Evolutionary conservation across 257 asterid genomes (phyloP), one percentile per base, ranked within the genome.

Genomic region (Capsicum baccatum): DNA sequence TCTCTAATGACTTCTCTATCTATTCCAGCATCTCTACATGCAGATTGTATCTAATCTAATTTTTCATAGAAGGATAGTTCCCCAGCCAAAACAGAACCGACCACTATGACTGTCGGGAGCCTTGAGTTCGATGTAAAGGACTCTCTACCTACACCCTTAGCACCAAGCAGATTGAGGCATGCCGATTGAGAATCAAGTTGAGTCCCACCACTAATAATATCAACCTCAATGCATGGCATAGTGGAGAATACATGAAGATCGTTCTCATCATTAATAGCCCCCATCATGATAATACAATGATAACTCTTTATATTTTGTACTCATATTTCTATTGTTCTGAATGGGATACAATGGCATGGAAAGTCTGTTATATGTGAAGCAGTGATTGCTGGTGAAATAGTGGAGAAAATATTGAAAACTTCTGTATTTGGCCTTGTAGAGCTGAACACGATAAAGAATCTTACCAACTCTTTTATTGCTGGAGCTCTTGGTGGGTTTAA

Each of bases 271-370:
- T 94, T 94, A 60, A 94, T 87, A 39, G 98, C 90, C 89, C 94
- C 99, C 99, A 95, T 95, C 99, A 95, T 95, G n/a, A 98, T 94
- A 80, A 94, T 95, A 85, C 99, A 94, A 89, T 95, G 99, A 81
- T 97, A 94, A 68, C 99, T 95, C 83, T 95, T 98, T 0, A 95
- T 87, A 85, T 95, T 95, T 76, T 94, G 99, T 26, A 26, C 26
- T 26, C 26, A 26, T 26, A 26, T 26, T 26, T 26, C 26, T 26
- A 1, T 26, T 26, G 0, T 26, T 26, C 26, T 26, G 1, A 26
- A 26, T 1, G 26, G 1, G 26, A 26, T 26, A 26, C 26, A 26
- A 26, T 26, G 26, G 26, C 26, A 26, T 26, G 26, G 26, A 26
- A 26, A 26, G 26, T 26, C 26, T 26, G 0, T 26, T 26, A 26